Evolutionary conservation across 1,284 basidiomycete genomes (phyloP).

Genomic region (Paramarasmius palmivorus): DNA sequence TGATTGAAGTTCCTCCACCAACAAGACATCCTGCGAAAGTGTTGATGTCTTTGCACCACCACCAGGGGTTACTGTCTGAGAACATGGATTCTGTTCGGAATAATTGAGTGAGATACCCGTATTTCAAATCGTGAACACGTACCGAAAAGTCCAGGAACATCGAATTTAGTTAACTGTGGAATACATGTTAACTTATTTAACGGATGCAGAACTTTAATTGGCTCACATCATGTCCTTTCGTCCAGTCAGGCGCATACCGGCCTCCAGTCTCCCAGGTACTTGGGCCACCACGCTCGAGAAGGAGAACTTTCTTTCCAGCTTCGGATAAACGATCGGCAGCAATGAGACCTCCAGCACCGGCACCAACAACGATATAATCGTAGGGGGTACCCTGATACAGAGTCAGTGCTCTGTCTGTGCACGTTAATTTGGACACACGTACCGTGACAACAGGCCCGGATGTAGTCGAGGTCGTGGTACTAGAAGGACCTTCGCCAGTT

Average conservation of each 20-base stretch:
- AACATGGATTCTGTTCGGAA: constrained; percentile 53
- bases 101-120: neutral
- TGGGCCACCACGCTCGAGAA: constrained; percentile 64
- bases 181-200: neutral
- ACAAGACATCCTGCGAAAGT: constrained; percentile 65
- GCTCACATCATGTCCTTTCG: constrained; percentile 46
- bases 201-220: neutral
- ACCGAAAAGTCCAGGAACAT: constrained; percentile 61
- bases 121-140: constrained; percentile 6
- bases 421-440: neutral
- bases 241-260: constrained; percentile 56
- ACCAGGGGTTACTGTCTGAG: constrained; percentile 53
- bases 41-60: constrained; percentile 67
- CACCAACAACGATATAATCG: constrained; percentile 65
- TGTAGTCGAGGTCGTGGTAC: constrained; percentile 26
- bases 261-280: constrained; percentile 62
- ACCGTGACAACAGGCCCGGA: constrained; percentile 16
- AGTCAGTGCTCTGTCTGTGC: neutral
- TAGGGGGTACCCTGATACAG: constrained; percentile 43
- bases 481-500: constrained; percentile 27
- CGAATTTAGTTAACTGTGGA: constrained; percentile 59
- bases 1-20: constrained; percentile 63
- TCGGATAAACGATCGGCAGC: constrained; percentile 60
- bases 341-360: constrained; percentile 39
- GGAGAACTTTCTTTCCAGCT: constrained; percentile 60